Conservation (phyloP, 495 filamentous ascomycete genomes). For the Aspergillus haitiensis region DNA sequence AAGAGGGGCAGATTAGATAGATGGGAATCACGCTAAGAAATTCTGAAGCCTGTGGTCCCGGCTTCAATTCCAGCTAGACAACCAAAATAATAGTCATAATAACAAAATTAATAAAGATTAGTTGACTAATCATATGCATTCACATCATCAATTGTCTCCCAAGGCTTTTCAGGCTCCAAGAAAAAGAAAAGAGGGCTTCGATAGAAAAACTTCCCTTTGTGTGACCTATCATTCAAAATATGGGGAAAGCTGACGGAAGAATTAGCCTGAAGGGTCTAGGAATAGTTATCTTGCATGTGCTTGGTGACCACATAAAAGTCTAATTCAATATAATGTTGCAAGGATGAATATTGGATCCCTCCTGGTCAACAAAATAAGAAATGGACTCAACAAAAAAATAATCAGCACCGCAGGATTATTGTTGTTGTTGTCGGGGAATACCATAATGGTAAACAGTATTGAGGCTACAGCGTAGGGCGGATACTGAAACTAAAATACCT, state of each 20-base stretch:
- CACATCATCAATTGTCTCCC: too few relatives aligned
- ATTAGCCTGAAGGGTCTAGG: background rate
- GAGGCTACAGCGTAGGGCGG: slow-evolving; percentile 32
- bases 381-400: slow-evolving; percentile 18
- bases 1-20: slow-evolving; percentile 2
- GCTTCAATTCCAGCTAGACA: background rate
- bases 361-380: slow-evolving; percentile 1
- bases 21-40: slow-evolving; percentile 1
- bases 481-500: slow-evolving; percentile 29
- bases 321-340: background rate
- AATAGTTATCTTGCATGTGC: background rate
- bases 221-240: background rate
- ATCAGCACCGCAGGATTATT: background rate
- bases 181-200: too few relatives aligned
- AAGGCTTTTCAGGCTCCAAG: too few relatives aligned
- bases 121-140: background rate
- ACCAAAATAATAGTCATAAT: background rate
- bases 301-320: background rate
- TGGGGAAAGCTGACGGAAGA: background rate
- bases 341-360: background rate
- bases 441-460: slow-evolving; percentile 23
- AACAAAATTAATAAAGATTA: background rate
- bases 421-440: slow-evolving; percentile 7
- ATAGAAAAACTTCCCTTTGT: background rate
- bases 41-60: background rate